phyloP scores from a whole-genome alignment of 352 stramenopile species.

The Phytophthora podocarpi region DNA sequence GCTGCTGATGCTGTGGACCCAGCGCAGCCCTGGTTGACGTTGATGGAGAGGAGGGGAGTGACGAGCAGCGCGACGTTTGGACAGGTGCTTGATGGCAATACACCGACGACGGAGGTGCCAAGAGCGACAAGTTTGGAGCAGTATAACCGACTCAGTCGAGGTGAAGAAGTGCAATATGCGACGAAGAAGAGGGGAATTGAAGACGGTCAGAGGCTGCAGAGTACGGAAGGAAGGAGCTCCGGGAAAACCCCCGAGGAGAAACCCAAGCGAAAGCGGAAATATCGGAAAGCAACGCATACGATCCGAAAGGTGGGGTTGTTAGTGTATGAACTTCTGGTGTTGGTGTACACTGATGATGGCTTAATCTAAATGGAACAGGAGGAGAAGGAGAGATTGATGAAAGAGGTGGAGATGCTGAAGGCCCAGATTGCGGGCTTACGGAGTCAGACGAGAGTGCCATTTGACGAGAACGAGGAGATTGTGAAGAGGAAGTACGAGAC shows the following conservation, averaged over 20 bases:
- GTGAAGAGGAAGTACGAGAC: slow-evolving; percentile 8
- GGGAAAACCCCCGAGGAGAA: slow-evolving; percentile 1
- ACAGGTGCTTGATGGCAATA: not conserved
- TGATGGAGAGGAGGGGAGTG: slow-evolving; percentile 14
- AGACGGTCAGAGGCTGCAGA: not conserved
- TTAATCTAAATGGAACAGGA: slow-evolving; percentile 13
- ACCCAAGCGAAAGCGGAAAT: slow-evolving; percentile 31
- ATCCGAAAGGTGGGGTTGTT: slow-evolving; percentile 24
- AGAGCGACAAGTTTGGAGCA: slow-evolving; percentile 6
- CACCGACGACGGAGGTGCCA: not conserved
- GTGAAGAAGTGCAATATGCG: not conserved
- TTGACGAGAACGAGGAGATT: slow-evolving; percentile 16
- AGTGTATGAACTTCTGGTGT: not conserved
- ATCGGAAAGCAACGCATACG: slow-evolving; percentile 40
- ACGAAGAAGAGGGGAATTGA: slow-evolving; percentile 6
- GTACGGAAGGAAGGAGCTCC: not conserved
- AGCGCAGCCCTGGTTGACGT: slow-evolving; percentile 16
- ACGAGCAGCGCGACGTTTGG: not conserved
- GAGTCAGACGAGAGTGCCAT: slow-evolving; percentile 4
- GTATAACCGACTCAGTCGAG: slow-evolving; percentile 7
- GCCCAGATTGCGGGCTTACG: slow-evolving; percentile 34
- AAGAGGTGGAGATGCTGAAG: slow-evolving; percentile 30
- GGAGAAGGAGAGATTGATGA: slow-evolving; percentile 33
- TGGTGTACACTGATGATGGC: not conserved
- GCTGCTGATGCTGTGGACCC: slow-evolving; percentile 7